Conservation (phyloP, 352 stramenopile species). For the Phytophthora sansomeana region DNA sequence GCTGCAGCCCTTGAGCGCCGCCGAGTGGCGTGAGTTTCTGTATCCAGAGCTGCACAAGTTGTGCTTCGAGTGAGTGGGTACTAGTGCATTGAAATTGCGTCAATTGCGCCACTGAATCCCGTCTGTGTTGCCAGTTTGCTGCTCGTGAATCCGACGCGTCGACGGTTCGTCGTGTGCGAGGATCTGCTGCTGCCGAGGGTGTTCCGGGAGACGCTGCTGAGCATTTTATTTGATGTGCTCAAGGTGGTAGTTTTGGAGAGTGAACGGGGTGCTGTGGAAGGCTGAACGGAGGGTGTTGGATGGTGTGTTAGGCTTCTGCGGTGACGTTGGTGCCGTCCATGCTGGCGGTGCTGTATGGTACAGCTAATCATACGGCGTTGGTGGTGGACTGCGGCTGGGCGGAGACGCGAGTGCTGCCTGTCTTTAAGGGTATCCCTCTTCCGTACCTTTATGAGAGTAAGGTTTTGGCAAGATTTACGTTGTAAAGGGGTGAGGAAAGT, state of each 20-base stretch:
- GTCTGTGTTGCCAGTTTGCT: conserved; percentile 46
- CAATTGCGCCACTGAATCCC: background rate
- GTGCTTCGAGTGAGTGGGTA: conserved; percentile 74
- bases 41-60: conserved; percentile 63
- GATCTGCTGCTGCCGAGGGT: conserved; percentile 71
- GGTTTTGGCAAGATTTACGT: conserved; percentile 3
- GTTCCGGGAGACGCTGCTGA: conserved; percentile 70
- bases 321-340: conserved; percentile 77
- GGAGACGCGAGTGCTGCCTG: conserved; percentile 77
- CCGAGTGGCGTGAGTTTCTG: conserved; percentile 61
- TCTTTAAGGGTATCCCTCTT: conserved; percentile 87
- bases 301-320: conserved; percentile 45
- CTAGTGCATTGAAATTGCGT: background rate
- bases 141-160: conserved; percentile 77
- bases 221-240: conserved; percentile 67
- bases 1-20: conserved; percentile 31
- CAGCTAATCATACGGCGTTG: conserved; percentile 76
- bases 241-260: conserved; percentile 43
- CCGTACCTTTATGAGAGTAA: conserved; percentile 73
- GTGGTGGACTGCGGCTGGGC: conserved; percentile 82
- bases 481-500: background rate
- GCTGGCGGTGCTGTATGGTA: conserved; percentile 73
- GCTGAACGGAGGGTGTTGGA: background rate
- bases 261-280: background rate
- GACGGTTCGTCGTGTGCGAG: conserved; percentile 82